Base-by-base conservation (phyloP, 2,329 filamentous ascomycete genomes). In the Trichoderma sp. region DNA sequence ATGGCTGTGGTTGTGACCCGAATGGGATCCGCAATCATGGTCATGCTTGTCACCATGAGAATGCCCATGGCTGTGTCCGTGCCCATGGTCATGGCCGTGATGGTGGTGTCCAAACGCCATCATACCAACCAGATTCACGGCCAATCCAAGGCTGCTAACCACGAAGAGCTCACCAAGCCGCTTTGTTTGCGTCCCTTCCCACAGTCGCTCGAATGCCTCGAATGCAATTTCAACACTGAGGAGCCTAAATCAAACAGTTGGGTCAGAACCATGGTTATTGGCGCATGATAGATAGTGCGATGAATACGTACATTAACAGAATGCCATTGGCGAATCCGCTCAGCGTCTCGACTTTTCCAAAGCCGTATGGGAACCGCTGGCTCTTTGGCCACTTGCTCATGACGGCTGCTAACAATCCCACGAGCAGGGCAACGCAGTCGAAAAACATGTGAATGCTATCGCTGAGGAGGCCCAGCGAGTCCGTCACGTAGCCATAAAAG, bases 371-470 rank as follows among this genome's bases (percentile, higher is more conserved):
- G 73, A 97, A 98, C 22, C 90, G 86, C 68, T 91, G 85, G 76
- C 91, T 97, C 0, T 93, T 91, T 1, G 94, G 93, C 94, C 95
- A 97, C 79, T 98, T 98, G 80, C 92, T 95, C 83, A 97, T 92
- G 6, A 99, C 93, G 2, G 94, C 91, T 32, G 95, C 95, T 73
- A 94, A 90, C 10, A 99, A 84, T 12, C 95, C 95, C 39, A 99
- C 93, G 1, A 92, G 88, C 32, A 99, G 85, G 22, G 94, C 95
- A 39, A 97, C 89, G 73, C 95, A 99, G 79, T 99, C 95, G 74
- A 99, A 98, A 75, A 99, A 94, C 95, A 99, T 99, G 80, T 99
- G 95, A 70, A 99, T 95, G 74, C 94, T 98, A 79, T 99, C 95
- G 72, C 93, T 97, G 19, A 99, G 87, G n/a, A 99, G 84, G 3